Base-by-base conservation (phyloP, 1,139 yeast genomes). In the Kazachstania sp. region DNA sequence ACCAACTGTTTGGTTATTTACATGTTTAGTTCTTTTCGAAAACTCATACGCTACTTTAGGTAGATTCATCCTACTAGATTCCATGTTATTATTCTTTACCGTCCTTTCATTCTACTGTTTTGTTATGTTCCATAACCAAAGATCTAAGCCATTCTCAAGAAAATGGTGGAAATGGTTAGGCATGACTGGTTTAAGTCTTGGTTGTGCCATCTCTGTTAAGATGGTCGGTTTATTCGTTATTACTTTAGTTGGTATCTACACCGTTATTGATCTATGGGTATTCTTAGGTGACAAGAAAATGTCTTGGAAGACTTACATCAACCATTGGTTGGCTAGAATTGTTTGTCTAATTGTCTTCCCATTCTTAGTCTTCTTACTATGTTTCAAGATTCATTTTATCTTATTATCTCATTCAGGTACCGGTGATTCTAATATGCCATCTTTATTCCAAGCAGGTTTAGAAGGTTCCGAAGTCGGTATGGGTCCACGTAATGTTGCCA, bases 391-490 rank as follows among this genome's bases (percentile, higher is more conserved):
- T 51, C 95, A 84, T 67, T 84, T 84, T 63, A 90, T 82, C 55
- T 70, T 84, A 49, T 74, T 84, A 56, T 79, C 78, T 58, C 83
- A 81, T 55, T 72, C 86, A 13, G 95, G 99, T 54, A 82, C 97
- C 16, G 98, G 98, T 55, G 98, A 92, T 64, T 94, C 97, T 45
- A 86, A 86, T 62, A 94, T 94, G 98, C 86, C 95, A 15, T 88
- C 98, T 0, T 73, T 94, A 55, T 92, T 92, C 78, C 98, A 94
- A 71, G 98, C 98, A 47, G 86, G 86, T 66, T 75, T 94, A 60
- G 69, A 72, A 39, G 96, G 95, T 37, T 79, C 94, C 37, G 79
- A 78, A 49, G 83, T 90, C 52, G 84, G 81, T 48, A 81, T 81
- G 49, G 97, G 97, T 32, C 95, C 98, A 54, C 73, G 95, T 67